A percentile compares a stretch with the other conserved stretches of the same genome.
Evolutionary conservation across 2,329 filamentous ascomycete species (phyloP).

Genomic region (Nigrograna mackinnonii): DNA sequence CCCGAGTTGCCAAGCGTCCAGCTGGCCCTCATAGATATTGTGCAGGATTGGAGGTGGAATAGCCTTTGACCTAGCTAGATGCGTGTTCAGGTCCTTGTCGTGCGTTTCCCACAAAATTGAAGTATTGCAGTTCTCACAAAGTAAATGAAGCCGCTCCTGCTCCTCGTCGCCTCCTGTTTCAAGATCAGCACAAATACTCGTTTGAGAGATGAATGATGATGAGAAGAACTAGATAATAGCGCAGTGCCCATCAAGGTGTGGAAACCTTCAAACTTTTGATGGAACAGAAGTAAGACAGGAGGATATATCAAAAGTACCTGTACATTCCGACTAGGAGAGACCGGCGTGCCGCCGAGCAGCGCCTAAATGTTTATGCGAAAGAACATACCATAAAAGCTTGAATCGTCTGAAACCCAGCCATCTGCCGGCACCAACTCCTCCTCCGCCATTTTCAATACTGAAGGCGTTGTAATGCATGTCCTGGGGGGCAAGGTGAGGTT

Average conservation of each 20-base stretch:
- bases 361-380: too few species aligned
- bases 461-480: conserved; percentile 6
- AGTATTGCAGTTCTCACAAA: conserved; percentile 17
- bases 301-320: too few species aligned
- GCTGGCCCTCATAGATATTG: conserved; percentile 62
- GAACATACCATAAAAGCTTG: conserved; percentile 49
- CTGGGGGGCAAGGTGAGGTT: conserved; percentile 1
- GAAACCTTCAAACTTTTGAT: too few species aligned
- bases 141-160: conserved; percentile 20
- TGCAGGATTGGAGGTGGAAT: conserved; percentile 16
- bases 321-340: too few species aligned
- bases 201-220: neutral
- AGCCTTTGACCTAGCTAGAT: conserved; percentile 14
- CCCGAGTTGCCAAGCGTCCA: conserved; percentile 62
- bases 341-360: too few species aligned
- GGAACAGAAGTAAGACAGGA: too few species aligned
- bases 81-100: conserved; percentile 25
- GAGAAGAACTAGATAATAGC: too few species aligned
- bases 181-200: too few species aligned
- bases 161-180: conserved; percentile 33
- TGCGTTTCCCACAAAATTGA: conserved; percentile 21
- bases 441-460: conserved; percentile 20
- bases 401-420: conserved; percentile 47
- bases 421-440: conserved; percentile 31
- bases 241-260: too few species aligned